These are phyloP conservation scores for Aphanomyces euteiches DNA, from an alignment of 352 stramenopile species.

Conservation along the genomic window DNA sequence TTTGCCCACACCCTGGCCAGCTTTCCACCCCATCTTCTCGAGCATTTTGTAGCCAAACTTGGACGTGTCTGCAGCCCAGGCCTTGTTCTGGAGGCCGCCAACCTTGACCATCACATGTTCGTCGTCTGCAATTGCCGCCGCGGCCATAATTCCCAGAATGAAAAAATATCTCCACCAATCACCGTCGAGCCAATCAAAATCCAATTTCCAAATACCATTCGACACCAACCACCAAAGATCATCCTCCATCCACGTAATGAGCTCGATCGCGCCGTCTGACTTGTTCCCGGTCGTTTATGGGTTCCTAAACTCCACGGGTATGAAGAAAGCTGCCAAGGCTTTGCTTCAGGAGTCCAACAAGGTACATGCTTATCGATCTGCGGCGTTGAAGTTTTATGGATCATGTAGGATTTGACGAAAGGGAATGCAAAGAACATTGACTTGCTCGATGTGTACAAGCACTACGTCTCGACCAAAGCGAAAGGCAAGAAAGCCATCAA, in stretches of 20 bases:
- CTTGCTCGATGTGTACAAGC: constrained; percentile 67
- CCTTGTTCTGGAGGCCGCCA: constrained; percentile 85
- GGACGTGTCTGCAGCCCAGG: constrained; percentile 80
- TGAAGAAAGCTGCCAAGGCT: constrained; percentile 64
- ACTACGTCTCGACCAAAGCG: constrained; percentile 52
- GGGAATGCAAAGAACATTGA: constrained; percentile 58
- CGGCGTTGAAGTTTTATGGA: no score
- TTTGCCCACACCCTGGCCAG: constrained; percentile 91
- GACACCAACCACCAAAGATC: constrained; percentile 4
- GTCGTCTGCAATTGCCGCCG: constrained; percentile 29
- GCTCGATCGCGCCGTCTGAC: constrained; percentile 59
- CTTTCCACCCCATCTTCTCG: constrained; percentile 95
- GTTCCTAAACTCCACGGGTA: constrained; percentile 55
- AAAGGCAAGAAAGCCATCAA: constrained; percentile 39
- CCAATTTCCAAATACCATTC: not conserved
- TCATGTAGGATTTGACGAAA: constrained; percentile 42
- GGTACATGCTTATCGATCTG: constrained; percentile 32
- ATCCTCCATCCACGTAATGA: constrained; percentile 19
- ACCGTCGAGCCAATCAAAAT: not conserved
- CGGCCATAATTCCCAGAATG: not conserved
- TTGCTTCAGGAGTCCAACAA: constrained; percentile 73
- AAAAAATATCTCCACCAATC: constrained; percentile 7
- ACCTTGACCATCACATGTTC: constrained; percentile 69
- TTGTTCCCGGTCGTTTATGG: constrained; percentile 70
- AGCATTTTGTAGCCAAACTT: constrained; percentile 96